A percentile compares a stretch with the other conserved stretches of the same genome.
These are phyloP conservation scores for Phaeosphaeriaceae sp. DNA, from an alignment of 2,329 filamentous ascomycete species.

Conservation along the genomic window DNA sequence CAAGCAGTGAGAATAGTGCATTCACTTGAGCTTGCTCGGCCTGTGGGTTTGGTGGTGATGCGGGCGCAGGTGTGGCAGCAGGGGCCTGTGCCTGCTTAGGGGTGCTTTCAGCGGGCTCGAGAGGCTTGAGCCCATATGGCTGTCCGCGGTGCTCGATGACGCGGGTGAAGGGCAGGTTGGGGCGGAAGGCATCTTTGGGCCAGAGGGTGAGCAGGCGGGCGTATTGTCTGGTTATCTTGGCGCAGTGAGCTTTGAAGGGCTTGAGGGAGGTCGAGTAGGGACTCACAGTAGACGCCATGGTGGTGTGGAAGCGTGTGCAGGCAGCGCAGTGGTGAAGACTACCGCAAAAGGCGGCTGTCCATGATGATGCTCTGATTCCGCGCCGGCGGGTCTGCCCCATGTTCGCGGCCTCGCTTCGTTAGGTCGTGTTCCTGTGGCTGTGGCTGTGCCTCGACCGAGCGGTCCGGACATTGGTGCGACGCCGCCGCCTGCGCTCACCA, in stretches of 20 bases:
- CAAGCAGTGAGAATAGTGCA: constrained; percentile 66
- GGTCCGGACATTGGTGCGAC: background rate
- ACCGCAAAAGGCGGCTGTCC: background rate
- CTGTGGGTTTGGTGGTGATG: constrained; percentile 22
- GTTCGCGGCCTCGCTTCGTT: background rate
- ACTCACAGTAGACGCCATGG: constrained; percentile 28
- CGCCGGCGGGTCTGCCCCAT: background rate
- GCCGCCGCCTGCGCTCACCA: constrained; percentile 13
- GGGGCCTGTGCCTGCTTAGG: constrained; percentile 16
- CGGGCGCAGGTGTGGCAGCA: constrained; percentile 10
- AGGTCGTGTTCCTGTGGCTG: background rate
- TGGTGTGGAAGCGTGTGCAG: background rate
- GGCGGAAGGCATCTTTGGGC: constrained; percentile 59
- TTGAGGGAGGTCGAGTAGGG: background rate
- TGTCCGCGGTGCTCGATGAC: constrained; percentile 51
- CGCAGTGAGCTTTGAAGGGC: constrained; percentile 6
- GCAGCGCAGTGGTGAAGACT: background rate
- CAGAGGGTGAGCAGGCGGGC: constrained; percentile 57
- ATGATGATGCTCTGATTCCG: background rate
- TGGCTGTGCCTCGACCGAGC: background rate
- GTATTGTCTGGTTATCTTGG: constrained; percentile 56
- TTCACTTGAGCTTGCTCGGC: constrained; percentile 59
- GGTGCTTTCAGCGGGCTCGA: constrained; percentile 21
- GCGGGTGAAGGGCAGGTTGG: constrained; percentile 54
- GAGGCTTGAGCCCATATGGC: constrained; percentile 35